Evolutionary conservation across 169 alveolate genomes (phyloP), one percentile per base, ranked within the genome.

Genomic region (Eimeria brunetti): DNA sequence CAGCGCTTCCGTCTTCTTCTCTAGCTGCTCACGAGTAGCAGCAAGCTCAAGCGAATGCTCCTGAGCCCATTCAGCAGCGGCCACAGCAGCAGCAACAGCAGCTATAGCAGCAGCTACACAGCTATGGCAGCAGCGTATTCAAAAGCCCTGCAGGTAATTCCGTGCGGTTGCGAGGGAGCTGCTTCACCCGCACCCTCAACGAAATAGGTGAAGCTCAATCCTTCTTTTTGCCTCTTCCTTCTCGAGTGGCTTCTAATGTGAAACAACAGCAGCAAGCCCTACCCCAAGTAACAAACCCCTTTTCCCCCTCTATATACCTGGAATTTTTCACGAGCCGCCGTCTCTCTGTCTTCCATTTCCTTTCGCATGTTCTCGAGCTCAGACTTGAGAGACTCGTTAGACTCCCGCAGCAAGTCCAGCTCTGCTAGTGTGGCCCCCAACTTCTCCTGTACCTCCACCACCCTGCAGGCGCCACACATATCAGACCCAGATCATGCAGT

Each of bases 311-410:
- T 14, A 2, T 44, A 7, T 56, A 85, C 92, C 92, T 85, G 80
- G 38, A 85, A 60, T 44, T 56, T 11, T 33, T 85, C 64, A 0
- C 41, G 58, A 12, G 69, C 5, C 14, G 60, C 58, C 33, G 92
- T 80, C 9, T 85, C 92, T 38, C 38, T 85, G 41, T n/a, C 81
- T 27, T 85, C 81, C 92, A 85, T 53, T 85, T 85, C 92, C 24
- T 20, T 56, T 24, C 80, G 76, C 24, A 85, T 56, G 1, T 56
- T 27, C 2, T 36, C 58, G 64, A 85, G 56, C 49, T 85, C 81
- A 24, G 27, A n/a, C 7, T 41, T 85, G 9, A 85, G 78, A 12
- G 49, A 69, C 8, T 85, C 92, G 60, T 85, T 85, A 49, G 92
- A 85, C 71, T 60, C 36, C 80, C 92, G 67, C 41, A 85, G 51